Evolutionary conservation across 306 rosid genomes (phyloP).

Genomic region (Amphicarpaea edgeworthii): DNA sequence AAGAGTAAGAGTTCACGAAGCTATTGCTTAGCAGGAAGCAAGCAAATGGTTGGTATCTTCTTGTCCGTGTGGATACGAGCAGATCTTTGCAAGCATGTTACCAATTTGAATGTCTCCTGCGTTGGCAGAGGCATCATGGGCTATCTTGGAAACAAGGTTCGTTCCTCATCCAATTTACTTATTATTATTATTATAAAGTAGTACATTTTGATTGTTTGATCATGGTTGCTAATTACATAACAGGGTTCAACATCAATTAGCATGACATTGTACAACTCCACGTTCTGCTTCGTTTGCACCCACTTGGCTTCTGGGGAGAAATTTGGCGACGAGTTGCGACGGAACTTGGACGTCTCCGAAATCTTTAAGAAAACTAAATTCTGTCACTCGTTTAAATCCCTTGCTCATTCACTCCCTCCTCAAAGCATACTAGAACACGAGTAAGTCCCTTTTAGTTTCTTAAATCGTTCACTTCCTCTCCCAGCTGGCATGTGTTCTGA

Average conservation of each 20-base stretch:
- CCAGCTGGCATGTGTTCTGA: conserved; percentile 7
- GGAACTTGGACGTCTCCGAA: conserved; percentile 79
- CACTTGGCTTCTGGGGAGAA: conserved; percentile 94
- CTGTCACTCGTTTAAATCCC: conserved; percentile 49
- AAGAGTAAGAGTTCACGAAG: background rate
- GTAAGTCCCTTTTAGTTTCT: conserved; percentile 51
- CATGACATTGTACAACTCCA: conserved; percentile 70
- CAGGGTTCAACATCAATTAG: conserved; percentile 93
- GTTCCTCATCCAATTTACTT: background rate
- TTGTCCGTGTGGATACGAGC: conserved; percentile 78
- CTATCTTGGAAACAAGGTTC: conserved; percentile 91
- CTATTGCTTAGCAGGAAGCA: conserved; percentile 73
- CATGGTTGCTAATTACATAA: conserved; percentile 8
- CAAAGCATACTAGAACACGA: conserved; percentile 76
- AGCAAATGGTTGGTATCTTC: conserved; percentile 97
- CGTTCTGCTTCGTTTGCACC: conserved; percentile 90
- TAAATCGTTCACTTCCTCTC: background rate
- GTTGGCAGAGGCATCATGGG: conserved; percentile 97
- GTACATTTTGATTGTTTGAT: background rate
- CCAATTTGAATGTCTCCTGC: conserved; percentile 66
- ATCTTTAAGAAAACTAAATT: conserved; percentile 85
- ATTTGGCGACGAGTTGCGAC: conserved; percentile 76
- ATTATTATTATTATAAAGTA: too few species aligned
- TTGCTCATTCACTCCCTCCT: conserved; percentile 51
- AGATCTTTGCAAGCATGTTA: conserved; percentile 55